These are phyloP conservation scores for Metarhizium robertsii DNA, from an alignment of 2,329 filamentous ascomycete species.

Conservation along the genomic window DNA sequence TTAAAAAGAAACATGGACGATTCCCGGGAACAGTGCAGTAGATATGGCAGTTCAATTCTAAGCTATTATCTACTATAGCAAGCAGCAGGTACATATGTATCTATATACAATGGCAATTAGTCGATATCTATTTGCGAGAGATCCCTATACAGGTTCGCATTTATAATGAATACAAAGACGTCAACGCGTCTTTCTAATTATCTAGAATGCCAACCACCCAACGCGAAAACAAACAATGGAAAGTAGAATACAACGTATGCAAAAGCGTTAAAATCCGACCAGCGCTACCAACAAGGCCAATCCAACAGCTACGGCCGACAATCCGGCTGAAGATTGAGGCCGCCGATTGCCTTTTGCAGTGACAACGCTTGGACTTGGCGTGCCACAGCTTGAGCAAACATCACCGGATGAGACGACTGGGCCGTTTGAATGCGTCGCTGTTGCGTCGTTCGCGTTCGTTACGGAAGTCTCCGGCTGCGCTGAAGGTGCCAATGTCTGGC, in stretches of 20 bases:
- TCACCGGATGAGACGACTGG: not conserved
- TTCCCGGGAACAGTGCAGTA: too few species aligned
- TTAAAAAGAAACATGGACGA: too few species aligned
- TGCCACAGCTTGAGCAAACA: not conserved
- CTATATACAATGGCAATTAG: too few species aligned
- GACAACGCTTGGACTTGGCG: not conserved
- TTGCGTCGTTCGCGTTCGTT: not conserved
- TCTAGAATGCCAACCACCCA: too few species aligned
- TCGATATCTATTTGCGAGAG: too few species aligned
- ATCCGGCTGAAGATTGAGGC: not conserved
- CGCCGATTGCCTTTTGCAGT: not conserved
- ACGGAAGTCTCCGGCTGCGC: not conserved
- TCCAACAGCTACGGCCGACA: not conserved
- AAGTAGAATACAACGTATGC: not conserved
- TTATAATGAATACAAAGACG: too few species aligned
- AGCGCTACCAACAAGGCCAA: not conserved
- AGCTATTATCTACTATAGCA: too few species aligned
- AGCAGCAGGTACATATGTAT: too few species aligned
- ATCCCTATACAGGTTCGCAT: too few species aligned
- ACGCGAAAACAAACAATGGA: not conserved
- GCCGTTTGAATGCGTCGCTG: not conserved
- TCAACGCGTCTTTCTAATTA: too few species aligned
- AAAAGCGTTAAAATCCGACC: not conserved
- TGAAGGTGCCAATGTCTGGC: not conserved
- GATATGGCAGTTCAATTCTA: too few species aligned